Evolutionary conservation across 768 basidiomycete genomes (phyloP).

Genomic region (Boletus huronensis): DNA sequence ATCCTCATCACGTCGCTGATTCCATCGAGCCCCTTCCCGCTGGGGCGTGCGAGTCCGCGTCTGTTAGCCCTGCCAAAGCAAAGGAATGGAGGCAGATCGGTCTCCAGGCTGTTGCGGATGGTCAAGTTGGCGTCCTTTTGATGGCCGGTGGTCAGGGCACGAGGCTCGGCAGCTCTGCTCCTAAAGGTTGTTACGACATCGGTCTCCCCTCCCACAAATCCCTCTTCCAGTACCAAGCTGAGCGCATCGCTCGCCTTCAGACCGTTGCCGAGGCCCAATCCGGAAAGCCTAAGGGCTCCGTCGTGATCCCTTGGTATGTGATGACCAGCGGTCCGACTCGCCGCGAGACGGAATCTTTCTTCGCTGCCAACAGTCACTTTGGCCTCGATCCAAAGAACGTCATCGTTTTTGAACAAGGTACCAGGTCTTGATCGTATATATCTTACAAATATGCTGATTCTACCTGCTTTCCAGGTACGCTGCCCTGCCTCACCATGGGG

Average conservation of each 20-base stretch:
- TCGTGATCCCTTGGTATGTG: conserved; percentile 92
- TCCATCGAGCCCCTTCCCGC: conserved; percentile 80
- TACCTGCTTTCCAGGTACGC: conserved; percentile 60
- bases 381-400: conserved; percentile 79
- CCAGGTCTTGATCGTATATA: conserved; percentile 15
- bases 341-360: conserved; percentile 80
- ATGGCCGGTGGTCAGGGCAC: conserved; percentile 99
- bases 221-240: conserved; percentile 97
- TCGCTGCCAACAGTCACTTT: conserved; percentile 72
- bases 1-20: conserved; percentile 40
- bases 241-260: conserved; percentile 86
- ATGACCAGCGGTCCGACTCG: conserved; percentile 99
- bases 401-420: conserved; percentile 96
- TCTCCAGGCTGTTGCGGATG: conserved; percentile 72
- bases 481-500: conserved; percentile 91
- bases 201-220: conserved; percentile 89
- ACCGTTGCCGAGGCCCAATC: conserved; percentile 59
- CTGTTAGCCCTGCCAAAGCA: conserved; percentile 51
- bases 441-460: background rate
- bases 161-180: conserved; percentile 83
- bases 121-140: conserved; percentile 90
- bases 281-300: conserved; percentile 52
- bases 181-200: conserved; percentile 99
- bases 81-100: conserved; percentile 76
- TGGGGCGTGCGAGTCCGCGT: conserved; percentile 63